Evolutionary conservation across 2,329 filamentous ascomycete genomes (phyloP), one percentile per base, ranked within the genome.

Genomic region (Colletotrichum shisoi): DNA sequence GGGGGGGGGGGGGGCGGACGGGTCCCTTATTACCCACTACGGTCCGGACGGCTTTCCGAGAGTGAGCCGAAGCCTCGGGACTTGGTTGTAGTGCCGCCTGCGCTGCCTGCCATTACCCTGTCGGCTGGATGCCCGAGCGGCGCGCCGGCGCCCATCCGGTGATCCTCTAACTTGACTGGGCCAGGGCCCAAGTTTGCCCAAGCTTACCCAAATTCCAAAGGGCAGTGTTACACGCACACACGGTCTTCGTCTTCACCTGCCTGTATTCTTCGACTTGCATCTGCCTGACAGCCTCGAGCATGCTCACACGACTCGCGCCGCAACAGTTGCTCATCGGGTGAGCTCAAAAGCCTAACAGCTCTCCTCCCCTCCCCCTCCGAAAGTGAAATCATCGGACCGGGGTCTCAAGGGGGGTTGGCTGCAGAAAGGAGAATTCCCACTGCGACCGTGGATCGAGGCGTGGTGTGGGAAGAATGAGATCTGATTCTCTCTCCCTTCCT

Each of bases 361-460:
- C 21, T 45, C 57, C 45, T 37, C 27, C 27, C 27, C 27, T 31
- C 27, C 7, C 6, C 7, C 6, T 39, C 15, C 13, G 57, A 39
- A 57, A 52, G 56, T 57, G 52, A 67, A 67, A 67, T 67, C 59
- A 67, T 67, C 40, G n/a, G 52, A 63, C 63, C 17, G 37, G 59
- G 52, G 37, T 57, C 45, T 31, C 49, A 21, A 21, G 37, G 40
- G 52, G 58, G 63, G 44, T 59, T 67, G 63, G 52, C 27, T 40
- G 59, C 63, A 63, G 46, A 31, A 53, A 57, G 45, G 39, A 45
- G 31, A 57, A 56, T 62, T 66, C 44, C 52, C 59, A 52, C 59
- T 67, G 63, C 63, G 57, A 67, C 63, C 63, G 46, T 67, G 63
- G 63, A 67, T 67, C 63, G 63, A 63, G 60, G 59, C 63, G 52